Evolutionary conservation across 768 basidiomycete genomes (phyloP).

Genomic region (Suillus spraguei): DNA sequence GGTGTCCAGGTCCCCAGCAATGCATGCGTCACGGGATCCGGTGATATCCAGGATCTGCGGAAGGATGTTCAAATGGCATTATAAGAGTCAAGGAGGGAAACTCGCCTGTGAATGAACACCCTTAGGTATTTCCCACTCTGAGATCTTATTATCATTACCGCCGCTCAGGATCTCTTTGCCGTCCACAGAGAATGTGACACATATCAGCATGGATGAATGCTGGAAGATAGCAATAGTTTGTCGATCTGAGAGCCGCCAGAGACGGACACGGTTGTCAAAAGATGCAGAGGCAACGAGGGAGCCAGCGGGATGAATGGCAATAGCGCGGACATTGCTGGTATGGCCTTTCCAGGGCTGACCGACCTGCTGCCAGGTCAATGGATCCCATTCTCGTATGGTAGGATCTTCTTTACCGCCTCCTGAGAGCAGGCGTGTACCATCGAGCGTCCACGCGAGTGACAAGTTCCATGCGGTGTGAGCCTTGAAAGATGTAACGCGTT

Average conservation of each 20-base stretch:
- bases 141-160: neutral
- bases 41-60: neutral
- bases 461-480: neutral
- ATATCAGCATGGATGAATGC: rapidly evolving
- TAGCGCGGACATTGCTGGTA: rapidly evolving
- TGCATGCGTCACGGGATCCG: neutral
- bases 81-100: neutral
- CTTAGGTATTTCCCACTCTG: neutral
- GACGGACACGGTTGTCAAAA: neutral
- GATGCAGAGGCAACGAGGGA: too few species aligned
- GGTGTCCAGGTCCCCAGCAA: neutral
- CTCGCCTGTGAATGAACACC: neutral
- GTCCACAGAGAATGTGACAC: neutral
- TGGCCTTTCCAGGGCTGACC: too few species aligned
- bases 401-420: too few species aligned
- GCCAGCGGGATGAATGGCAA: too few species aligned
- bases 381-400: too few species aligned
- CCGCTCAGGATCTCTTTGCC: neutral
- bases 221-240: neutral
- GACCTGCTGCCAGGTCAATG: too few species aligned
- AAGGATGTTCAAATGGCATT: neutral
- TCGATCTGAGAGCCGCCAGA: neutral
- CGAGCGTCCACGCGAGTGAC: neutral
- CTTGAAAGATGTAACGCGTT: neutral
- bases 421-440: too few species aligned